These are phyloP conservation scores for Trametes sp. DNA, from an alignment of 1,284 basidiomycete species.

Conservation along the genomic window DNA sequence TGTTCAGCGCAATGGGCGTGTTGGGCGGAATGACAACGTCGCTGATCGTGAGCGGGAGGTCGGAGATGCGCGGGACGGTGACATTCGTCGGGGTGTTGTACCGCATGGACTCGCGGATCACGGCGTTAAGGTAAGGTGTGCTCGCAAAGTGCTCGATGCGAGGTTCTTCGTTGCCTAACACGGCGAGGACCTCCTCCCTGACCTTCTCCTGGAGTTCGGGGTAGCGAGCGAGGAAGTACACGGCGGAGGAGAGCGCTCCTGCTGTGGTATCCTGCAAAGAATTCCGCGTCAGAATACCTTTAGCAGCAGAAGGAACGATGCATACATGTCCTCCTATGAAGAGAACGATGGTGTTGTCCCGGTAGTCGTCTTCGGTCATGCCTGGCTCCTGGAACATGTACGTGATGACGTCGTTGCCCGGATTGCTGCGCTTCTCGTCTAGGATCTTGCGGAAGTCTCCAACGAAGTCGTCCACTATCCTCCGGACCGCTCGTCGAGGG, in stretches of 20 bases:
- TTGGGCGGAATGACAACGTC: constrained; percentile 28
- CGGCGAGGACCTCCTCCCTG: constrained; percentile 39
- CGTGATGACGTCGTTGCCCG: constrained; percentile 43
- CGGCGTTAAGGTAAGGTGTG: constrained; percentile 41
- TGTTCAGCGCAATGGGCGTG: constrained; percentile 41
- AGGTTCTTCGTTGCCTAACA: constrained; percentile 34
- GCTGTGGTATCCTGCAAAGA: constrained; percentile 42
- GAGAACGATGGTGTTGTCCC: constrained; percentile 44
- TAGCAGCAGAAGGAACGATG: neutral
- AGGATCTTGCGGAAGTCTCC: constrained; percentile 35
- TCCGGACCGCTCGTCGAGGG: constrained; percentile 36
- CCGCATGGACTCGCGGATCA: constrained; percentile 45
- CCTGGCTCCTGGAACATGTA: constrained; percentile 43
- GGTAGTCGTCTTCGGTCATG: constrained; percentile 39
- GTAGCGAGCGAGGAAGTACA: constrained; percentile 43
- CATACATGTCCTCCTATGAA: constrained; percentile 47
- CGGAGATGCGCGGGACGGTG: constrained; percentile 40
- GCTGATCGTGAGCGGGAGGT: constrained; percentile 28
- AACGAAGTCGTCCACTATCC: constrained; percentile 37
- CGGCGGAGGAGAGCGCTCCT: constrained; percentile 41
- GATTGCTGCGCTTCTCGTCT: constrained; percentile 38
- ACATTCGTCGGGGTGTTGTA: constrained; percentile 43
- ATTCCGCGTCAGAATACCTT: neutral
- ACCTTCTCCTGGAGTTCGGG: constrained; percentile 39
- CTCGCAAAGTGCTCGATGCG: constrained; percentile 34